Percentiles rank a stretch among this genome's conserved stretches.
These are phyloP conservation scores for Fusarium agapanthi DNA, from an alignment of 2,329 filamentous ascomycete species.

Conservation along the genomic window DNA sequence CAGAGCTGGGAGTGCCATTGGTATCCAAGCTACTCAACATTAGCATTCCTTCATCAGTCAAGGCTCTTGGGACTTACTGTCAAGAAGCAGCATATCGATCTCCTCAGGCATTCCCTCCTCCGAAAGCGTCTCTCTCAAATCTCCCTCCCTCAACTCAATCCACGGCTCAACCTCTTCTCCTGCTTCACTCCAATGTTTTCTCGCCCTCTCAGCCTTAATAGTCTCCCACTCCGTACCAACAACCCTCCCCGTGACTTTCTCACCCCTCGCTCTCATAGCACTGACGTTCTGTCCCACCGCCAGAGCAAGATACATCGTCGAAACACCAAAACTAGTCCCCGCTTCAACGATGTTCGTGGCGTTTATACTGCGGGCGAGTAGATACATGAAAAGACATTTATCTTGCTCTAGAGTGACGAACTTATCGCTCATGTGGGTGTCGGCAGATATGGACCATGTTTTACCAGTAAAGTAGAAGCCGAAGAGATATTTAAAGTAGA, in stretches of 20 bases:
- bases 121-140: conserved; percentile 63
- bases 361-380: conserved; percentile 57
- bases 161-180: conserved; percentile 58
- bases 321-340: conserved; percentile 69
- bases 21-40: conserved; percentile 60
- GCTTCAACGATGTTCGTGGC: conserved; percentile 67
- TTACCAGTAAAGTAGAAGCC: conserved; percentile 38
- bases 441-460: conserved; percentile 35
- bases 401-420: conserved; percentile 69
- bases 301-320: conserved; percentile 69
- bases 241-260: conserved; percentile 48
- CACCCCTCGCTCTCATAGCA: conserved; percentile 7
- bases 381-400: conserved; percentile 66
- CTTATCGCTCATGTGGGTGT: conserved; percentile 60
- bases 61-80: conserved; percentile 58
- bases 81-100: conserved; percentile 67
- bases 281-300: conserved; percentile 61
- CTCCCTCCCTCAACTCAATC: conserved; percentile 67
- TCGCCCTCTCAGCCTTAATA: conserved; percentile 60
- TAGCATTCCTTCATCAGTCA: not conserved
- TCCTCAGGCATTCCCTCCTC: conserved; percentile 51
- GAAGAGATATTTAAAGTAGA: conserved; percentile 38
- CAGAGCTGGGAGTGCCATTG: conserved; percentile 62
- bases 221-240: conserved; percentile 69
- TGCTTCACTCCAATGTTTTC: conserved; percentile 62